These are phyloP conservation scores for Verticillium dahliae DNA, from an alignment of 2,329 filamentous ascomycete genomes.

Conservation along the genomic window DNA sequence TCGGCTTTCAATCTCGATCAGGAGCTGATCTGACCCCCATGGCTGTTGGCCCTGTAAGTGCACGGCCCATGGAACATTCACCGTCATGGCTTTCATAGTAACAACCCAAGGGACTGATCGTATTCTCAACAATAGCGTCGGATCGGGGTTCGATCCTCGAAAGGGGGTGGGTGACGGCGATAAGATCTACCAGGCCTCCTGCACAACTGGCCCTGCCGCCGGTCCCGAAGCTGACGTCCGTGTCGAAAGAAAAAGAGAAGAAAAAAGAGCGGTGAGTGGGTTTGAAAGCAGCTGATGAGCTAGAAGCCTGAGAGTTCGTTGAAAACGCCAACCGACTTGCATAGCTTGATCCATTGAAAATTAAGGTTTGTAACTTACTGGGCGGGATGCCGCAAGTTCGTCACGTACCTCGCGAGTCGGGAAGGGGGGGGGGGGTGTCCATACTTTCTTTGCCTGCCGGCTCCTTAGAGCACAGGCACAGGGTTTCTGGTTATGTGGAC, in stretches of 20 bases:
- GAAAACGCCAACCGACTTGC: not conserved
- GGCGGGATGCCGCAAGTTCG: not conserved
- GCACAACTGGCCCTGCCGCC: not conserved
- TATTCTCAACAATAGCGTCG: not conserved
- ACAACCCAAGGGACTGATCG: no score
- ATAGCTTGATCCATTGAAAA: not conserved
- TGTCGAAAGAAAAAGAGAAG: not conserved
- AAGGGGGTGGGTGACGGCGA: not conserved
- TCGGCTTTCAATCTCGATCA: not conserved
- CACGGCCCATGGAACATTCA: not conserved
- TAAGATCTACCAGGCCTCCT: not conserved
- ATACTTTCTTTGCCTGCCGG: not conserved
- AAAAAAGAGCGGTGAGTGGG: not conserved
- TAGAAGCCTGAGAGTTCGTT: not conserved
- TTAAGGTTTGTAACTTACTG: not conserved
- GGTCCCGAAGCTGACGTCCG: not conserved
- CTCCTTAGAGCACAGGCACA: not conserved
- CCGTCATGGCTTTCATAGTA: not conserved
- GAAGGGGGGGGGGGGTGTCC: not conserved
- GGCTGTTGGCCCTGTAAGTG: not conserved
- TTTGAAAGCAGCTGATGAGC: not conserved
- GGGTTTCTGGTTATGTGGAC: not conserved
- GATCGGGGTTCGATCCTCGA: not conserved
- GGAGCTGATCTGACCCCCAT: not conserved
- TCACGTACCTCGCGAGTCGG: not conserved